phyloP scores from a whole-genome alignment of 495 filamentous ascomycete species.

The Trypethelium eluteriae region DNA sequence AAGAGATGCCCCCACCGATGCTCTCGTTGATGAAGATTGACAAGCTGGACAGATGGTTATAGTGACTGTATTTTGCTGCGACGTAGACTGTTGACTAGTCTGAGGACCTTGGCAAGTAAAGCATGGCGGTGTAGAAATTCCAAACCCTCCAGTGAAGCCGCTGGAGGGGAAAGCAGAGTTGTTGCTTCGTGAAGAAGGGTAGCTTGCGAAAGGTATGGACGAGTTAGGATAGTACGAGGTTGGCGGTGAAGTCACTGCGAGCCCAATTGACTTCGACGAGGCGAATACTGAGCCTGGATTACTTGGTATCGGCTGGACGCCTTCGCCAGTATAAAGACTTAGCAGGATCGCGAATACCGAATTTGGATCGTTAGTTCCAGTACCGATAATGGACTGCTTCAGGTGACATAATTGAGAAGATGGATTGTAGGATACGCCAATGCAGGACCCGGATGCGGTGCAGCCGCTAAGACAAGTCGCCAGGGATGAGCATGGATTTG shows the following conservation, averaged over 20 bases:
- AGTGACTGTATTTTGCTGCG: slow-evolving; percentile 4
- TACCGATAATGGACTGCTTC: slow-evolving; percentile 18
- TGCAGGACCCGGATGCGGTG: background rate
- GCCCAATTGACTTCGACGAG: background rate
- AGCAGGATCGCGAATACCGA: slow-evolving; percentile 1
- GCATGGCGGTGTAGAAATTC: background rate
- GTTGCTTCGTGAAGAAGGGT: background rate
- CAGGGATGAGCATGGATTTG: background rate
- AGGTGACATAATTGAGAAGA: slow-evolving; percentile 12
- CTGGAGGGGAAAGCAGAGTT: background rate
- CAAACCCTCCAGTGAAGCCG: background rate
- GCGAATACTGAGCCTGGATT: background rate
- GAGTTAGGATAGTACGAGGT: background rate
- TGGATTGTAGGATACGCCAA: background rate
- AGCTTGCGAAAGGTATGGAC: background rate
- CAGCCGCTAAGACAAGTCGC: background rate
- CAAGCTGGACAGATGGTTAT: background rate
- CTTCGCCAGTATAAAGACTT: background rate
- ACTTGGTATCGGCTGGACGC: background rate
- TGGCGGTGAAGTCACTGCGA: background rate
- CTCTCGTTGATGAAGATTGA: background rate
- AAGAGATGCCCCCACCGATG: background rate
- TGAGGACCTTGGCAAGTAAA: background rate
- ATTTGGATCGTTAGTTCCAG: slow-evolving; percentile 5
- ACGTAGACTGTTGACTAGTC: background rate